A percentile compares a stretch with the other conserved stretches of the same genome.
Evolutionary conservation across 1,139 yeast genomes (phyloP).

Genomic region (Sugiyamaella neomexicana): DNA sequence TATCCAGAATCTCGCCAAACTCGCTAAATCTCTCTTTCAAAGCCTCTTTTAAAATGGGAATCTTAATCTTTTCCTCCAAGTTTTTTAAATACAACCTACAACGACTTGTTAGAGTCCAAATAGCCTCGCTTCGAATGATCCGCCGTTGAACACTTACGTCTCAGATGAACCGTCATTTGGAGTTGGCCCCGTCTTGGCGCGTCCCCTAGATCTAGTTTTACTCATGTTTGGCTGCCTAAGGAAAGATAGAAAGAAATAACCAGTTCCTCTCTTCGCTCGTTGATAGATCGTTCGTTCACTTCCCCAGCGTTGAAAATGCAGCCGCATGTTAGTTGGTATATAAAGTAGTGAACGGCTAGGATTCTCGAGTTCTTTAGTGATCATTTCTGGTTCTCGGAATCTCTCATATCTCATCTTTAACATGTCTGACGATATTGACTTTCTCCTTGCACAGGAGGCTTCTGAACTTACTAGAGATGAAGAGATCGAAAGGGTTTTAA

Average conservation of each 20-base stretch:
- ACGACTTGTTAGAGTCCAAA: slow-evolving; percentile 2
- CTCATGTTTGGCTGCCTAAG: not conserved
- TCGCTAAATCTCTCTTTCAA: slow-evolving; percentile 47
- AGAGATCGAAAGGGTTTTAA: slow-evolving; percentile 57
- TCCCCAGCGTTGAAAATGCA: too few species aligned
- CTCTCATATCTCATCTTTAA: not conserved
- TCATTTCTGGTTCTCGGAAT: too few species aligned
- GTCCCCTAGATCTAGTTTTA: not conserved
- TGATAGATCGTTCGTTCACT: not conserved
- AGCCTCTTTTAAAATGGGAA: slow-evolving; percentile 50
- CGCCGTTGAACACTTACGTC: slow-evolving; percentile 23
- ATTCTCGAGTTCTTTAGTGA: too few species aligned
- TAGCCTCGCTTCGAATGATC: too few species aligned
- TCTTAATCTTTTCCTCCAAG: slow-evolving; percentile 66
- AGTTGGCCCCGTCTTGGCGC: not conserved
- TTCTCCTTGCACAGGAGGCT: slow-evolving; percentile 37
- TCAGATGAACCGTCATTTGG: slow-evolving; percentile 22
- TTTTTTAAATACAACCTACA: slow-evolving; percentile 57
- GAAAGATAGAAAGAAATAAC: not conserved
- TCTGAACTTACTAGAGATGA: slow-evolving; percentile 42
- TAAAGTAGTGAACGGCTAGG: not conserved
- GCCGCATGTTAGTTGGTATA: not conserved
- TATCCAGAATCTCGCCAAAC: slow-evolving; percentile 53
- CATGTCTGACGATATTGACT: slow-evolving; percentile 34
- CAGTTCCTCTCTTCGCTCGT: not conserved